Evolutionary conservation across 306 rosid species (phyloP), one percentile per base, ranked within the genome.

Genomic region (Quercus engelmannii): DNA sequence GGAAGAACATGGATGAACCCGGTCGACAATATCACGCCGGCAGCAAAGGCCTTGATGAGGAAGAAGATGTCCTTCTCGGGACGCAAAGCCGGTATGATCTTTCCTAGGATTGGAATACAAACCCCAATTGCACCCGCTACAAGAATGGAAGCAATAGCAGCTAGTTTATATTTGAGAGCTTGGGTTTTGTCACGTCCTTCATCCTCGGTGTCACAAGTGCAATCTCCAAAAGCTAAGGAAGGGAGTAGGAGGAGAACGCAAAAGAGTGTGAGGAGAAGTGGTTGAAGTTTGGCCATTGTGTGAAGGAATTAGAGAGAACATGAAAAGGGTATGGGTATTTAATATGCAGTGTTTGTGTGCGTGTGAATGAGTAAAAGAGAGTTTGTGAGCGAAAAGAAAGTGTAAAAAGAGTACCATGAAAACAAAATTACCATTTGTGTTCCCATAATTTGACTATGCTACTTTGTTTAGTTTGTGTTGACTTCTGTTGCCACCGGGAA

Each of bases 1-100:
- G 98, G 97, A 6, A 92, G 81, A 1, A 94, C 90, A 3, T 94
- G 98, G 35, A 94, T 91, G 76, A 94, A 94, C 0, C 93, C 98
- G 0, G 97, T 94, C 0, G 97, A 9, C 1, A 94, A 49, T 5
- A 94, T 94, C 2, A 94, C 98, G 0, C 98, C 94, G 1, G 98
- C 98, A 0, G 97, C 97, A 5, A 94, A 92, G 0, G 97, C 92
- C 62, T 94, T 92, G 5, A 92, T 81, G 0, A 91, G 0, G 58
- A 91, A 92, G 64, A 94, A 92, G 0, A 91, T 63, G 67, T 85
- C 81, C 14, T 69, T 90, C 17, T 91, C 94, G 0, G 94, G 97
- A 1, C 91, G 81, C 6, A 94, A 15, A 0, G 94, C 91, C 0
- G 89, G 89, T 6, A 92, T n/a, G 0, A 78, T 11, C 69, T 87